Percentiles rank a stretch among this genome's conserved stretches.
phyloP scores from a whole-genome alignment of 345 rosid genomes.

The Aquilaria yunnanensis region DNA sequence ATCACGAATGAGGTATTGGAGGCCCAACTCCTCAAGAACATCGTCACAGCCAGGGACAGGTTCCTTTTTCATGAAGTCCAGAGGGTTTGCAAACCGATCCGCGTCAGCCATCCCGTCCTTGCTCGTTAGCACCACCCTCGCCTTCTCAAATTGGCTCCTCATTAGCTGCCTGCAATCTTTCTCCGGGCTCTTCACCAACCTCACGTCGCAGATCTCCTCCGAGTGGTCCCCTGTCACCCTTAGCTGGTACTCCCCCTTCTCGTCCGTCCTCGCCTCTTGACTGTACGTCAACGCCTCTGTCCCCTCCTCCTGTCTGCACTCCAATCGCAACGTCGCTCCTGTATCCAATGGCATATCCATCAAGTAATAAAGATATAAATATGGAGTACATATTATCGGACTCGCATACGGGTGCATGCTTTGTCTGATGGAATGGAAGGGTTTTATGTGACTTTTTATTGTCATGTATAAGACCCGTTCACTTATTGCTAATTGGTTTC shows the following conservation, averaged over 20 bases:
- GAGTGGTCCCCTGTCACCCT: slow-evolving; percentile 25
- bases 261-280: slow-evolving; percentile 18
- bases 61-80: slow-evolving; percentile 27
- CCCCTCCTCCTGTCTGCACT: slow-evolving; percentile 18
- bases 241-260: slow-evolving; percentile 14
- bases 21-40: slow-evolving; percentile 21
- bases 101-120: slow-evolving; percentile 11
- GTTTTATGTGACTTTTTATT: no score
- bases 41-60: slow-evolving; percentile 10
- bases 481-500: no score
- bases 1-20: neutral
- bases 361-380: no score
- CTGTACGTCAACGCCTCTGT: neutral
- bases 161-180: slow-evolving; percentile 19
- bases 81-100: slow-evolving; percentile 18
- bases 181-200: slow-evolving; percentile 8
- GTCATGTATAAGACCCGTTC: no score
- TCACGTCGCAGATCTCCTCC: slow-evolving; percentile 26
- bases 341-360: neutral
- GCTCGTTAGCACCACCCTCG: slow-evolving; percentile 18
- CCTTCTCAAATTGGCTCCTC: neutral
- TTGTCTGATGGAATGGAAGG: no score
- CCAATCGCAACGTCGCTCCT: slow-evolving; percentile 26
- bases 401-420: no score
- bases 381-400: no score